Evolutionary conservation across 306 rosid genomes (phyloP).

Genomic region (Cucumis melo): DNA sequence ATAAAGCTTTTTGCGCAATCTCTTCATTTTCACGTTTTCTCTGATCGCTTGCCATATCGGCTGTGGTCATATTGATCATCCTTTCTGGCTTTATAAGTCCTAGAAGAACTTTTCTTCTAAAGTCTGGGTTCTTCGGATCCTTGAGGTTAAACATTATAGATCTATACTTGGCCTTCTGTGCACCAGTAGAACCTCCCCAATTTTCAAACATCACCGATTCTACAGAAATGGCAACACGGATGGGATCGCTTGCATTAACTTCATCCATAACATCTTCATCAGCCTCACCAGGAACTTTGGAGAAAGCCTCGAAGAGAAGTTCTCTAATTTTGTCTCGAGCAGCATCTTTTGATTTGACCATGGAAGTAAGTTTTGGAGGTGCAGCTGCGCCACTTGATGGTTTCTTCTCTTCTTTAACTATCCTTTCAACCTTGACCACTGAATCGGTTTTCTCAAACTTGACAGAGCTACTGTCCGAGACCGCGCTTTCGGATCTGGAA

Average conservation of each 20-base stretch:
- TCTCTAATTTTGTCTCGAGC: constrained; percentile 69
- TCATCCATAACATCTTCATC: constrained; percentile 35
- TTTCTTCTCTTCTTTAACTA: constrained; percentile 45
- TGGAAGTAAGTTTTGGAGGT: constrained; percentile 58
- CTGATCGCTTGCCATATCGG: constrained; percentile 91
- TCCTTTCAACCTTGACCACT: constrained; percentile 50
- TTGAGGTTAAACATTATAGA: constrained; percentile 82
- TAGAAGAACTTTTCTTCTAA: constrained; percentile 78
- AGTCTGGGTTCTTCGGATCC: constrained; percentile 88
- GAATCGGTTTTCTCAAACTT: constrained; percentile 34
- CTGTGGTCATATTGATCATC: constrained; percentile 54
- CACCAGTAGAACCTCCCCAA: constrained; percentile 88
- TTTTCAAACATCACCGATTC: constrained; percentile 75
- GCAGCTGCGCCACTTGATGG: constrained; percentile 21
- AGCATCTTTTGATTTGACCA: constrained; percentile 58
- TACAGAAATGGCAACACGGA: constrained; percentile 74
- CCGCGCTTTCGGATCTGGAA: constrained; percentile 2
- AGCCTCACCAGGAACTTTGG: constrained; percentile 59
- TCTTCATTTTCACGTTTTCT: constrained; percentile 58
- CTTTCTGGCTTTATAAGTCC: constrained; percentile 57
- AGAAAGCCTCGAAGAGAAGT: constrained; percentile 58
- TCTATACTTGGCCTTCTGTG: constrained; percentile 82
- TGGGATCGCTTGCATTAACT: constrained; percentile 62
- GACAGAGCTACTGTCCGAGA: constrained; percentile 20
- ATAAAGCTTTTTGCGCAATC: constrained; percentile 60